These are phyloP conservation scores for Chloranthus sessilifolius DNA, from an alignment of 164 flowering plant genomes.

Conservation along the genomic window DNA sequence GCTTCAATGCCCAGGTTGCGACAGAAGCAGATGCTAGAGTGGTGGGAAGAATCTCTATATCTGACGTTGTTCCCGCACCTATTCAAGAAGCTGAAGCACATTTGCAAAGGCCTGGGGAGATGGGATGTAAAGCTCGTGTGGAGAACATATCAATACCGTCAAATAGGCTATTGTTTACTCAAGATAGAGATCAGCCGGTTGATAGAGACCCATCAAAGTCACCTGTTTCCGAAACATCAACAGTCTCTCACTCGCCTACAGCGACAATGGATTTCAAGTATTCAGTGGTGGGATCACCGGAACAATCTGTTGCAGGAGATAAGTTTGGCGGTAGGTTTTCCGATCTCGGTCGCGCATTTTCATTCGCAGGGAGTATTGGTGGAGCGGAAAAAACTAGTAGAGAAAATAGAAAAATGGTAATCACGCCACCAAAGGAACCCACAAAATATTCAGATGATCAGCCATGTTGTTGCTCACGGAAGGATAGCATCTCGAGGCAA, in stretches of 20 bases:
- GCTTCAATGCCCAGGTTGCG: constrained; percentile 13
- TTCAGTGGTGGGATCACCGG: constrained; percentile 16
- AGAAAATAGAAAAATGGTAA: constrained; percentile 13
- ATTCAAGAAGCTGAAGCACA: constrained; percentile 79
- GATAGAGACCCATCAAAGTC: constrained; percentile 49
- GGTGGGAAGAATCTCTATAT: constrained; percentile 25
- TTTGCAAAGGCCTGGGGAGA: constrained; percentile 58
- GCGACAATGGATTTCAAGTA: constrained; percentile 24
- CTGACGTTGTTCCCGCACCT: constrained; percentile 37
- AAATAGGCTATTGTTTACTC: constrained; percentile 38
- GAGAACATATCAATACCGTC: constrained; percentile 58
- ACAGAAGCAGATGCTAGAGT: constrained; percentile 20
- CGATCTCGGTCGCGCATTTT: neutral
- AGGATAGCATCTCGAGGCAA: constrained; percentile 38
- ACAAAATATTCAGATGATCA: constrained; percentile 27
- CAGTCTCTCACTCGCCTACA: constrained; percentile 35
- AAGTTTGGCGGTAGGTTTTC: constrained; percentile 19
- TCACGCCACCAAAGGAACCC: constrained; percentile 25
- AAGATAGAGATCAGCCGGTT: constrained; percentile 34
- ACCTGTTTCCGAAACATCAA: constrained; percentile 57
- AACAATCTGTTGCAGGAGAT: constrained; percentile 20
- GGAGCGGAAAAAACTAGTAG: constrained; percentile 21
- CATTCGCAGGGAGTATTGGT: constrained; percentile 11
- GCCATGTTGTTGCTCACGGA: constrained; percentile 53
- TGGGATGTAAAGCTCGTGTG: constrained; percentile 49